phyloP scores from a whole-genome alignment of 495 filamentous ascomycete genomes.

The Cenococcum geophilum region DNA sequence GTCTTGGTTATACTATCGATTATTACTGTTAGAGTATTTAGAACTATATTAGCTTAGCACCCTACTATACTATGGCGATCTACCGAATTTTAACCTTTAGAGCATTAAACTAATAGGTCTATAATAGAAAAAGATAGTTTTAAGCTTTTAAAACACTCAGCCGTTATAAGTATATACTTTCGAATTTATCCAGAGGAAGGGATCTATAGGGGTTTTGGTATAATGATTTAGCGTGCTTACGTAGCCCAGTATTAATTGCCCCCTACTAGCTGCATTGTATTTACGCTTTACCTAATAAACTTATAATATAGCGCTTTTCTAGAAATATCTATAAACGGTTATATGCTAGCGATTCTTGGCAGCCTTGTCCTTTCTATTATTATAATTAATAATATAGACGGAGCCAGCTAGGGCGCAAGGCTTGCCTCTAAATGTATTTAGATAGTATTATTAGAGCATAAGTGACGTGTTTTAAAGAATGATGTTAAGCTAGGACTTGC shows the following conservation, averaged over 20 bases:
- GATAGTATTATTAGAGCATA: no score
- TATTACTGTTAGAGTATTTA: not conserved
- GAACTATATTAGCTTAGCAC: not conserved
- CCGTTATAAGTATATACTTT: not conserved
- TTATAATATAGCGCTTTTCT: constrained; percentile 3
- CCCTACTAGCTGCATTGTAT: no score
- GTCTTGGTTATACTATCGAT: not conserved
- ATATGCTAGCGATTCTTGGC: constrained; percentile 4
- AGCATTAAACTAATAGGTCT: not conserved
- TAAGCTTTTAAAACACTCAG: constrained; percentile 1
- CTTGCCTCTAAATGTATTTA: no score
- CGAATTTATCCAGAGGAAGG: not conserved
- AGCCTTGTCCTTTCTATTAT: no score
- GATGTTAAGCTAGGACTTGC: no score
- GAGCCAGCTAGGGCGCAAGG: no score
- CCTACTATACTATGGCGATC: not conserved
- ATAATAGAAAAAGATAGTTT: not conserved
- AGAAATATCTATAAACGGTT: constrained; percentile 3
- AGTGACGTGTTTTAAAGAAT: no score
- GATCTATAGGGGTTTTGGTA: not conserved
- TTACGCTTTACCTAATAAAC: not conserved
- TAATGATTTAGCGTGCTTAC: not conserved
- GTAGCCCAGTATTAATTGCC: not conserved
- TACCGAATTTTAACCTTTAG: not conserved
- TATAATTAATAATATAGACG: no score